Base-by-base conservation (phyloP, 2,329 filamentous ascomycete genomes). In the Diplodia sapinea region DNA sequence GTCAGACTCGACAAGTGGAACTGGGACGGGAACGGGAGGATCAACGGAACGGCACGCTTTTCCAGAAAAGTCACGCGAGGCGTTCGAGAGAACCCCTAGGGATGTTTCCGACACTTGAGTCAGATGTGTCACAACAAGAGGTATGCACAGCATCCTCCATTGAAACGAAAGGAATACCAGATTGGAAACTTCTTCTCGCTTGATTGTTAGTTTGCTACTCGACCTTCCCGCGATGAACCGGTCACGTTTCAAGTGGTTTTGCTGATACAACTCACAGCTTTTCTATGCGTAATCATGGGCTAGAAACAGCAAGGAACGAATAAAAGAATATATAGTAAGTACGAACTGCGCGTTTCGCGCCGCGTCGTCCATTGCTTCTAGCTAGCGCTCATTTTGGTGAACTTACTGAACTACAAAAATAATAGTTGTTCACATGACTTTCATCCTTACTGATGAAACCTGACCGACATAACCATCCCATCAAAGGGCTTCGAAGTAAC, bases 401-500 rank as follows among this genome's bases (percentile, higher is more conserved):
- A 52, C 12, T 29, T 3, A 7, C 26, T 29, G 11, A 51, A 29
- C 12, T 29, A 29, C 26, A 3, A 29, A 52, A n/a, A n/a, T 33
- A 36, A 8, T 13, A 43, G 2, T 8, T 17, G 15, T 29, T n/a
- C 6, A 20, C 1, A 29, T 4, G 26, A 15, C 2, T 0, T 17
- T 51, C 20, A 51, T 13, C n/a, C 12, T 11, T 33, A 13, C 15
- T 47, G 15, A 33, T 65, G 31, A 20, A 65, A 65, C 26, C 49
- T 55, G 13, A 65, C 62, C 62, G 17, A 8, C 29, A 78, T 69
- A 12, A 70, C 70, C 76, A 78, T 78, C 13, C 74, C 72, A 23
- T 78, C 75, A 59, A 75, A 74, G 4, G 75, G 75, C 52, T 75
- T 77, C 15, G 73, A 66, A 3, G 76, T 77, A 9, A 78, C 71